Base-by-base conservation (phyloP, 2,329 filamentous ascomycete species). In the Aspergillus melleus region DNA sequence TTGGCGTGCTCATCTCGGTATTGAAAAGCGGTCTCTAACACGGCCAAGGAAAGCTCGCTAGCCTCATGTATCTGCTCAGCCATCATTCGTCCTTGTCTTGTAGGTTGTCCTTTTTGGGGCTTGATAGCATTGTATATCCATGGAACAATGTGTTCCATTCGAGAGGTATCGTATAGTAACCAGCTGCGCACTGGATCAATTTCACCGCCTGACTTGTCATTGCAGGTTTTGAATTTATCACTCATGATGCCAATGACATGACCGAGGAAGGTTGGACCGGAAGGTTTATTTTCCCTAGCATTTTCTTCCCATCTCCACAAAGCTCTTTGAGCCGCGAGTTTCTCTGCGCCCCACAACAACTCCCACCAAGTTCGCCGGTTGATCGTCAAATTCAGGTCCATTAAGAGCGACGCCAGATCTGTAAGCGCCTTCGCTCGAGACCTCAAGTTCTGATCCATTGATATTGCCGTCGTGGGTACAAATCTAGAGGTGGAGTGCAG, bases 311-410 rank as follows among this genome's bases (percentile, higher is more conserved):
- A 82, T 62, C 87, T 88, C 92, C 94, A 98, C 42, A 98, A 82
- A 50, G 87, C 83, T 61, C 85, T 84, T 19, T 92, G 91, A 39
- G 92, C 90, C 49, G 89, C 87, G 78, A 98, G 84, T 76, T 93
- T 96, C 74, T 99, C 95, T 0, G 94, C 94, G 69, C 94, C 88
- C 82, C 88, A 90, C n/a, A 99, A 80, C 32, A 99, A 77, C 63
- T 84, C 83, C 92, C 93, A 98, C 66, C 88, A 87, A 1, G 88
- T 88, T 24, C 79, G 79, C 46, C 86, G 85, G 64, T 90, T 86
- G 6, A 98, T 74, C 2, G 86, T 80, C 26, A 87, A 82, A 32
- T 80, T 78, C 32, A 88, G 87, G 6, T 83, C 83, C 63, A 84
- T 83, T 12, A 98, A 78, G 66, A 95, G 87, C 2, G 81, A 79